phyloP scores from a whole-genome alignment of 768 basidiomycete genomes.

The Porphyrellus cyaneotinctus region DNA sequence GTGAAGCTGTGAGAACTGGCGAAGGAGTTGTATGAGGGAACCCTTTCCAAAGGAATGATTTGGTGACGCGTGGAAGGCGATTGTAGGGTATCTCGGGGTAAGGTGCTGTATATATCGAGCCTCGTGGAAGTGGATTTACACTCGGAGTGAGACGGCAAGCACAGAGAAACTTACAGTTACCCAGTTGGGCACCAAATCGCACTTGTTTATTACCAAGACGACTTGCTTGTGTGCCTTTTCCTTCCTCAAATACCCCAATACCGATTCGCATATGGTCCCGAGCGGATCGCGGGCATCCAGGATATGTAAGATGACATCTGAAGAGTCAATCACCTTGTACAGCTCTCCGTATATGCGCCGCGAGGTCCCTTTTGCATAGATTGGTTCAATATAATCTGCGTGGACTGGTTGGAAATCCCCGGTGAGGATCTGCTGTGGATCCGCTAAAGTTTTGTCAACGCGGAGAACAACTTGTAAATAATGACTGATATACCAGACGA shows the following conservation, averaged over 20 bases:
- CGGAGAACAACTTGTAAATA: background rate
- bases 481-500: slow-evolving; percentile 39
- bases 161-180: slow-evolving; percentile 70
- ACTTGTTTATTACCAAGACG: slow-evolving; percentile 96
- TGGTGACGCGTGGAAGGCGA: slow-evolving; percentile 98
- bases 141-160: background rate
- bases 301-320: slow-evolving; percentile 92
- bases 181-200: slow-evolving; percentile 98
- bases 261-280: slow-evolving; percentile 92
- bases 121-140: slow-evolving; percentile 36
- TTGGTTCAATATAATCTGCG: slow-evolving; percentile 82
- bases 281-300: slow-evolving; percentile 94
- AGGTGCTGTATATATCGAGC: slow-evolving; percentile 95
- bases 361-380: slow-evolving; percentile 93
- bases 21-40: slow-evolving; percentile 91
- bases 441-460: slow-evolving; percentile 9
- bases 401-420: slow-evolving; percentile 55
- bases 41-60: slow-evolving; percentile 99
- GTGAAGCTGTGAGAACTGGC: slow-evolving; percentile 95
- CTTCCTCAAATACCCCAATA: slow-evolving; percentile 88
- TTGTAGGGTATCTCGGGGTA: slow-evolving; percentile 90
- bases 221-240: slow-evolving; percentile 98
- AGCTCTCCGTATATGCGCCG: slow-evolving; percentile 95
- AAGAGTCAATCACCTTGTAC: slow-evolving; percentile 99
- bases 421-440: slow-evolving; percentile 5